Evolutionary conservation across 352 stramenopile genomes (phyloP), one percentile per base, ranked within the genome.

Genomic region (Blastocystis sp.): DNA sequence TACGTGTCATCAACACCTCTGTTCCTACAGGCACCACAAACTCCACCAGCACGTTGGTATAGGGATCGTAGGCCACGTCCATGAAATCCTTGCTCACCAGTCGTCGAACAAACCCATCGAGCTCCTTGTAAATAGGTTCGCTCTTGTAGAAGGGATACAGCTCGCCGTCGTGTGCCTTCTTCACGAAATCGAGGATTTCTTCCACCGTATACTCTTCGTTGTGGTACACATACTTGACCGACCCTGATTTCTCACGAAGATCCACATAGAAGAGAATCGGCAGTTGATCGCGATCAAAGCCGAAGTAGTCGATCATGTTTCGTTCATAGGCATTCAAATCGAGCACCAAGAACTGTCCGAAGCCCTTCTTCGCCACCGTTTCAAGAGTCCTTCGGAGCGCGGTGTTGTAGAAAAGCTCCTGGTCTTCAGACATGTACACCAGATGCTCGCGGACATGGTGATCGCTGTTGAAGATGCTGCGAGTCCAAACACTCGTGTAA

Each of bases 81-180:
- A 62, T 53, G 50, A 81, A 81, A 41, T 81, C 70, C 20, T 64
- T 63, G 30, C 70, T 65, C 39, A 81, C 70, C n/a, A 81, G 16
- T 24, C 53, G 37, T 47, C 55, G 53, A 20, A 81, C 70, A 41
- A 81, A 81, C 4, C 70, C 70, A 41, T 81, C 70, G 20, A 43
- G 55, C 26, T 81, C 37, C 70, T 63, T 47, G 55, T 81, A 81
- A 16, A 81, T 41, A 4, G 70, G 70, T n/a, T 81, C 70, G 8
- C 37, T 62, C 43, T 81, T 81, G 20, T 65, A 65, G 39, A 62
- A 81, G 26, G 70, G 70, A 41, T 81, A 81, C 70, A 81, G 37
- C 34, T 24, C 26, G 3, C 70, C 70, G 2, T 16, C 26, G 37
- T 6, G 26, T 26, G 70, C 70, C 0, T 81, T 47, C 34, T 50